A percentile compares a stretch with the other conserved stretches of the same genome.
Evolutionary conservation across 129 eudicot species (phyloP).

Genomic region (Kitagawia praeruptora): DNA sequence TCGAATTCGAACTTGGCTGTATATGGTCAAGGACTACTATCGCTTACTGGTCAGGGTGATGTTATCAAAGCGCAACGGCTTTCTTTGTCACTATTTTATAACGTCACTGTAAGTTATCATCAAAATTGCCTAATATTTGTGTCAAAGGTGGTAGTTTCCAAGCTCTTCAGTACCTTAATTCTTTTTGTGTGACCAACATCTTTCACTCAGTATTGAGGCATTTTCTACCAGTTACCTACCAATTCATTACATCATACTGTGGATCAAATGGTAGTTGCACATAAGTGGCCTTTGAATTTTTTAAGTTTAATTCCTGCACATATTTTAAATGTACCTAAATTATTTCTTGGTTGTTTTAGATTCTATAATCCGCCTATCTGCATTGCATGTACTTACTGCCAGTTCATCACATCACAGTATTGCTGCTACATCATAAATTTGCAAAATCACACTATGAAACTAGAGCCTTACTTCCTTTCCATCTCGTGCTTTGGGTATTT

Average conservation of each 20-base stretch:
- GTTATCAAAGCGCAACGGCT: constrained; percentile 82
- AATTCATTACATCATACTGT: background rate
- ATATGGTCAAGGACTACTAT: constrained; percentile 84
- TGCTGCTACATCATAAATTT: background rate
- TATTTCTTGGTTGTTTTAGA: background rate
- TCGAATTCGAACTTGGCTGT: constrained; percentile 86
- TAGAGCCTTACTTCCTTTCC: background rate
- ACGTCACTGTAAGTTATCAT: constrained; percentile 61
- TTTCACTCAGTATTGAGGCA: constrained; percentile 4
- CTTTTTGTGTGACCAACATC: background rate
- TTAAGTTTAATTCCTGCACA: background rate
- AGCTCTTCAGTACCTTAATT: background rate
- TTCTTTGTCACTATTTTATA: constrained; percentile 74
- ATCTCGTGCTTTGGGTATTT: background rate
- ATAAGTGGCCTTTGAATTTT: background rate
- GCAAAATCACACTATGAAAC: background rate
- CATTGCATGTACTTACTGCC: background rate
- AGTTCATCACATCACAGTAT: background rate
- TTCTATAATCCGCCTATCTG: background rate
- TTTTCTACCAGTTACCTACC: background rate
- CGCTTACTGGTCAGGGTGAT: constrained; percentile 85
- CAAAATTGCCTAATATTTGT: background rate
- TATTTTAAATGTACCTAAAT: background rate
- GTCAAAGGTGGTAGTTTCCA: background rate
- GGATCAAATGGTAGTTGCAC: background rate